Conservation (phyloP, 495 filamentous ascomycete genomes). For the Hypomontagnella submonticulosa region DNA sequence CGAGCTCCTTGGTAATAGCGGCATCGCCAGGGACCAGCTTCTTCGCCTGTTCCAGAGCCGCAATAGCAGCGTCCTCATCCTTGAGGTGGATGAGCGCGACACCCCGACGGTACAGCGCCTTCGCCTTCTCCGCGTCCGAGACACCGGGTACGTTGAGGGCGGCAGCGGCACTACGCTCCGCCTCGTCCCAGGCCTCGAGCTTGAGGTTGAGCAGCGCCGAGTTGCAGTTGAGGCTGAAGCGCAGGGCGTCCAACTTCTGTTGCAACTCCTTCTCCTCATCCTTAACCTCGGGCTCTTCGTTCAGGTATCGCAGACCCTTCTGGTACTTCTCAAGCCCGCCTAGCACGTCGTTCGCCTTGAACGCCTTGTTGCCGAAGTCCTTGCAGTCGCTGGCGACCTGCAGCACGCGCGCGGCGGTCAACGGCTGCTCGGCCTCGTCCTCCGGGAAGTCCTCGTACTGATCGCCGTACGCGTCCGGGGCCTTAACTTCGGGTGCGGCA, state of each 20-base stretch:
- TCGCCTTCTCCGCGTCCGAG: conserved; percentile 82
- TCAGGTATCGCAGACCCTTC: conserved; percentile 94
- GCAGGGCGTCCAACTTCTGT: conserved; percentile 73
- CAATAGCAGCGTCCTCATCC: conserved; percentile 85
- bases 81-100: conserved; percentile 77
- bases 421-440: conserved; percentile 65
- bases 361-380: conserved; percentile 89
- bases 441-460: conserved; percentile 96
- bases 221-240: conserved; percentile 82
- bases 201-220: conserved; percentile 84
- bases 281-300: conserved; percentile 83
- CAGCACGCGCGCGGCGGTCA: conserved; percentile 72
- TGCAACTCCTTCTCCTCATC: conserved; percentile 74
- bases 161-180: conserved; percentile 72
- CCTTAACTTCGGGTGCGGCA: conserved; percentile 67
- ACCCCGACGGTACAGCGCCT: conserved; percentile 86
- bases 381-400: conserved; percentile 90
- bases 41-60: conserved; percentile 79
- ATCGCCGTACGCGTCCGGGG: conserved; percentile 85
- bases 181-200: conserved; percentile 75
- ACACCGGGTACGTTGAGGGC: conserved; percentile 75
- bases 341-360: conserved; percentile 77
- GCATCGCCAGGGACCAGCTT: conserved; percentile 81
- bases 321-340: conserved; percentile 93
- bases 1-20: conserved; percentile 78